Evolutionary conservation across 805 yeast species (phyloP).

Genomic region (Candida alai): DNA sequence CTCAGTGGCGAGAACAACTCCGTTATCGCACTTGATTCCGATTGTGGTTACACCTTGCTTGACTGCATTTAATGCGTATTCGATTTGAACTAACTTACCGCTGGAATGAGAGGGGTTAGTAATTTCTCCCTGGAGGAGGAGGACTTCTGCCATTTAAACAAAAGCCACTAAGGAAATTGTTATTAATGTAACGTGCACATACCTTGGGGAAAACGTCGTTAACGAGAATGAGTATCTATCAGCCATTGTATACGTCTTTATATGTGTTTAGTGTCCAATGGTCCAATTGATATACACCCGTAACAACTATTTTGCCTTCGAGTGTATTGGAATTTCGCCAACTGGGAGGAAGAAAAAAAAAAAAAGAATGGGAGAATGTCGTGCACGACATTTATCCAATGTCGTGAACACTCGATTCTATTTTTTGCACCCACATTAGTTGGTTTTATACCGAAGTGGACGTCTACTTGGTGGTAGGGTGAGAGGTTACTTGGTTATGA

Average conservation of each 20-base stretch:
- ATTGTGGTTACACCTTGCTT: slow-evolving; percentile 96
- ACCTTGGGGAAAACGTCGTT: slow-evolving; percentile 97
- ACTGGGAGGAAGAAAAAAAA: too few relatives aligned
- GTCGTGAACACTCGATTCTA: too few relatives aligned
- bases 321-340: too few relatives aligned
- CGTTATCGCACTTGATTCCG: slow-evolving; percentile 92
- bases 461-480: too few relatives aligned
- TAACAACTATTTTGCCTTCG: slow-evolving; percentile 7
- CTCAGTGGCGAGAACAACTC: slow-evolving; percentile 95
- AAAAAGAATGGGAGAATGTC: too few relatives aligned
- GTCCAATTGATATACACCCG: too few relatives aligned
- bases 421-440: too few relatives aligned
- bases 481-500: too few relatives aligned
- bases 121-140: background rate
- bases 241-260: slow-evolving; percentile 60
- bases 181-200: slow-evolving; percentile 26
- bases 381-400: too few relatives aligned
- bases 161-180: too few relatives aligned
- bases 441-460: too few relatives aligned
- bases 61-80: slow-evolving; percentile 95
- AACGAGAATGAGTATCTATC: slow-evolving; percentile 97
- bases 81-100: slow-evolving; percentile 97
- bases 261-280: background rate
- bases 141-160: background rate
- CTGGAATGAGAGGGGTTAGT: slow-evolving; percentile 31